Conservation (phyloP, 2,329 filamentous ascomycete species). For the Cryphonectria nitschkei region DNA sequence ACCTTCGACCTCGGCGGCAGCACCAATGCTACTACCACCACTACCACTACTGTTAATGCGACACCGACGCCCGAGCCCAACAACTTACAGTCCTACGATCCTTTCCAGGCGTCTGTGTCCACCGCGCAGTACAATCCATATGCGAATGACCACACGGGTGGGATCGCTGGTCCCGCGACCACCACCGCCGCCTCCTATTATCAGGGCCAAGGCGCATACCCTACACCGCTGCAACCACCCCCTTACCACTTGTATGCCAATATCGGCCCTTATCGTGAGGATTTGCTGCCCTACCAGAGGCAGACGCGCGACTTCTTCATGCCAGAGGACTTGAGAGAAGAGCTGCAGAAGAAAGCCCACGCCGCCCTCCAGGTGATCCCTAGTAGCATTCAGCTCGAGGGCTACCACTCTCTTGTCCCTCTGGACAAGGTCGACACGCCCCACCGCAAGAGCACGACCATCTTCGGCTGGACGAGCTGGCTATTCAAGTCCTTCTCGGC, state of each 20-base stretch:
- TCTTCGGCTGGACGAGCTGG: conserved; percentile 91
- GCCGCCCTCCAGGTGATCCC: conserved; percentile 84
- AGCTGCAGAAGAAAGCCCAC: conserved; percentile 86
- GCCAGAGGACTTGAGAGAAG: conserved; percentile 82
- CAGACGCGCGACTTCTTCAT: conserved; percentile 91
- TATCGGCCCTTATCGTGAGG: conserved; percentile 79
- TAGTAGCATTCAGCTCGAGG: conserved; percentile 75
- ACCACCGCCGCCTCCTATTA: conserved; percentile 70
- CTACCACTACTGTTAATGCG: conserved; percentile 31
- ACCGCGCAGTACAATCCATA: conserved; percentile 73
- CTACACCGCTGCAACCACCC: conserved; percentile 64
- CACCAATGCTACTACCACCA: conserved; percentile 32
- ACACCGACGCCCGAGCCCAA: conserved; percentile 43
- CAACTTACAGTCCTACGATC: conserved; percentile 59
- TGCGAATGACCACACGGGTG: conserved; percentile 65
- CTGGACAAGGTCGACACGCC: conserved; percentile 67
- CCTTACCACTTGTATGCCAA: conserved; percentile 95
- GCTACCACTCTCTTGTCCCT: conserved; percentile 90
- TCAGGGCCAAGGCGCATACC: conserved; percentile 57
- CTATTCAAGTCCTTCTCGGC: conserved; percentile 91
- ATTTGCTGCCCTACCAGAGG: conserved; percentile 82
- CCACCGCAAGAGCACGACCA: conserved; percentile 74
- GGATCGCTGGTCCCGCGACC: conserved; percentile 55
- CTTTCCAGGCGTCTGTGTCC: conserved; percentile 62
- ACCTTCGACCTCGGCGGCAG: conserved; percentile 53